Percentiles rank a stretch among this genome's conserved stretches.
Evolutionary conservation across 2,329 filamentous ascomycete species (phyloP).

Genomic region (Pseudocercospora ulei): DNA sequence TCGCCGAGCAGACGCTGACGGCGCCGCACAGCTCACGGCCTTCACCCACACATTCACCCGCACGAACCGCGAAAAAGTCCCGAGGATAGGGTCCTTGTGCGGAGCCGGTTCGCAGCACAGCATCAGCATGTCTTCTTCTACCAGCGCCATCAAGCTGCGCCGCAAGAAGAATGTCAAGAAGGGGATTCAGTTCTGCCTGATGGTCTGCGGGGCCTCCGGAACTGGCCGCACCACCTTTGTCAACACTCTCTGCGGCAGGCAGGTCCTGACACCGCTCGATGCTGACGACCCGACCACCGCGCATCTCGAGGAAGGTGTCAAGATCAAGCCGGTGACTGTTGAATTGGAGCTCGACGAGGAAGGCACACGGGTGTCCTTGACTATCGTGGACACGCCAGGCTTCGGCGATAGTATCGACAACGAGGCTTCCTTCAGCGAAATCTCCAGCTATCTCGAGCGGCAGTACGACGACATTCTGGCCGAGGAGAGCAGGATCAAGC

Average conservation of each 20-base stretch:
- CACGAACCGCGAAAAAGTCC: constrained; percentile 13
- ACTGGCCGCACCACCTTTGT: constrained; percentile 98
- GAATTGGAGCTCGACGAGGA: constrained; percentile 96
- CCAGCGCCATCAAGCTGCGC: constrained; percentile 69
- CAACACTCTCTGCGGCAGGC: constrained; percentile 96
- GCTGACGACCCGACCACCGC: constrained; percentile 80
- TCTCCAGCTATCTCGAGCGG: constrained; percentile 94
- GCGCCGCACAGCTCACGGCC: background rate
- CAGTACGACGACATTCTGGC: constrained; percentile 99
- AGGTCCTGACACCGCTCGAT: constrained; percentile 83
- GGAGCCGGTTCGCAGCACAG: constrained; percentile 16
- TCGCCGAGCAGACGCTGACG: constrained; percentile 1
- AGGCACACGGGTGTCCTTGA: constrained; percentile 93
- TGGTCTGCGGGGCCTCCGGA: constrained; percentile 98
- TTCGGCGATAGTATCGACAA: constrained; percentile 99
- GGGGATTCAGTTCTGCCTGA: constrained; percentile 99
- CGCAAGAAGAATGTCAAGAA: constrained; percentile 99
- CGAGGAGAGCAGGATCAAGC: constrained; percentile 99
- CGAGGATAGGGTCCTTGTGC: constrained; percentile 25
- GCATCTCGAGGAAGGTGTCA: constrained; percentile 90
- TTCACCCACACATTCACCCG: background rate
- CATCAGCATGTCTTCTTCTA: constrained; percentile 31
- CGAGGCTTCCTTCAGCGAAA: constrained; percentile 87
- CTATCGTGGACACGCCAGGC: constrained; percentile 95
- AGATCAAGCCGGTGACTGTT: constrained; percentile 97